These are phyloP conservation scores for Wilcoxina mikolae DNA, from an alignment of 495 filamentous ascomycete genomes.

Conservation along the genomic window DNA sequence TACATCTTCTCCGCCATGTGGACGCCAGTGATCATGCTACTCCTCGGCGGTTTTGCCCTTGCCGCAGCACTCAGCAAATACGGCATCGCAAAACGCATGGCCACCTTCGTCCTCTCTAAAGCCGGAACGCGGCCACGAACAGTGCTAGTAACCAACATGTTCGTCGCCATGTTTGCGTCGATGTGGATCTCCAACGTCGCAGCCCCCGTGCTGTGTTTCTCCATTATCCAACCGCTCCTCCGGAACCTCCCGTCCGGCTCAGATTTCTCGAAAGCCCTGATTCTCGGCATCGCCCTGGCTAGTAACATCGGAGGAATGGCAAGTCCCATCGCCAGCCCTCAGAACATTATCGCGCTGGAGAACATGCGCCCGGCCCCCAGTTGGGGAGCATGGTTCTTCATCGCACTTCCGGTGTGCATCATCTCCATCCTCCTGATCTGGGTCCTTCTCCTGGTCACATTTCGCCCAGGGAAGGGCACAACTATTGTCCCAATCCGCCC, in stretches of 20 bases:
- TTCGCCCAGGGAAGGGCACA: slow-evolving; percentile 67
- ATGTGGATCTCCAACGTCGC: slow-evolving; percentile 99
- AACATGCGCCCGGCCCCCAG: slow-evolving; percentile 83
- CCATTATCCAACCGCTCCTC: slow-evolving; percentile 88
- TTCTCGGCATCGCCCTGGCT: slow-evolving; percentile 88
- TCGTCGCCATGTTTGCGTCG: slow-evolving; percentile 88
- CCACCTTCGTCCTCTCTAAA: slow-evolving; percentile 92
- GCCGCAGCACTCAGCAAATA: slow-evolving; percentile 93
- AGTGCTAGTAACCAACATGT: slow-evolving; percentile 92
- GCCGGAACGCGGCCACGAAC: slow-evolving; percentile 77
- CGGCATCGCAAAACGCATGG: slow-evolving; percentile 91
- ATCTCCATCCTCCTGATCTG: slow-evolving; percentile 82
- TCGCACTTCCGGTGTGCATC: slow-evolving; percentile 82
- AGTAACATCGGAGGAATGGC: slow-evolving; percentile 94
- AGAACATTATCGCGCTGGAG: slow-evolving; percentile 91
- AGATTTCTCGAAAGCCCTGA: slow-evolving; percentile 82
- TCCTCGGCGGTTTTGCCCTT: slow-evolving; percentile 91
- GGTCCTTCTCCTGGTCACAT: slow-evolving; percentile 67
- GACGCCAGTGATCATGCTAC: slow-evolving; percentile 97
- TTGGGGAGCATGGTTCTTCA: slow-evolving; percentile 95
- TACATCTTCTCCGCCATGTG: slow-evolving; percentile 93
- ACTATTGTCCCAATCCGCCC: slow-evolving; percentile 85
- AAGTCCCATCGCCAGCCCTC: slow-evolving; percentile 88
- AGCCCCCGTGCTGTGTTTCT: slow-evolving; percentile 94
- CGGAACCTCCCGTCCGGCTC: slow-evolving; percentile 83